Evolutionary conservation across 768 basidiomycete genomes (phyloP).

Genomic region (Mycena vitilis): DNA sequence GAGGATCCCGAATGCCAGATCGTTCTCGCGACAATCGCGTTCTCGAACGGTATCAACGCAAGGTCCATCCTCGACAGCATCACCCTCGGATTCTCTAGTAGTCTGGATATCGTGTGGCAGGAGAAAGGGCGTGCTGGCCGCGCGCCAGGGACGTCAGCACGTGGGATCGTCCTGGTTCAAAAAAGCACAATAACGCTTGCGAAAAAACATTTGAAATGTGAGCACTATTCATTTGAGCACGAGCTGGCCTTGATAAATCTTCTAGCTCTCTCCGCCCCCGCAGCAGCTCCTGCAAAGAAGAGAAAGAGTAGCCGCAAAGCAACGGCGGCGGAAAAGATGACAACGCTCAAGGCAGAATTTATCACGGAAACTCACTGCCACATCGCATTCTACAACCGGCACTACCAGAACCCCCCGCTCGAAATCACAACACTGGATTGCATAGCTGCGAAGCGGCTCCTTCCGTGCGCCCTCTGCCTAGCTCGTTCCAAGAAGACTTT

Average conservation of each 20-base stretch:
- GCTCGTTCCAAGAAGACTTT: background rate
- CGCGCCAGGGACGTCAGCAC: background rate
- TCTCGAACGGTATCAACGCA: constrained; percentile 20
- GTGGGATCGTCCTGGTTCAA: background rate
- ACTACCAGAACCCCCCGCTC: background rate
- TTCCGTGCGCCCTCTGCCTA: constrained; percentile 1
- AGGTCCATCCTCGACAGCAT: constrained; percentile 3
- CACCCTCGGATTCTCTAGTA: background rate
- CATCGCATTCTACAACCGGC: background rate
- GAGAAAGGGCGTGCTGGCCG: constrained; percentile 12
- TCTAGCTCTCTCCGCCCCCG: background rate
- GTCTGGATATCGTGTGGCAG: background rate
- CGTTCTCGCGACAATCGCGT: constrained; percentile 19
- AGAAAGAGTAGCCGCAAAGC: no score
- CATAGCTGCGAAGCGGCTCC: background rate
- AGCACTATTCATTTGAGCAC: background rate
- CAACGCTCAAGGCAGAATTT: background rate
- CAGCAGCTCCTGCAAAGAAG: no score
- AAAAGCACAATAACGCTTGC: background rate
- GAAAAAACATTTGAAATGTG: background rate
- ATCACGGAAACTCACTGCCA: background rate
- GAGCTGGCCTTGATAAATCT: background rate
- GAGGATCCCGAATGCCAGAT: constrained; percentile 18
- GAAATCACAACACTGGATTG: background rate
- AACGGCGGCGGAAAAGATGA: background rate